Percentiles rank a stretch among this genome's conserved stretches.
Evolutionary conservation across 2,329 filamentous ascomycete species (phyloP).

Genomic region (Lasiodiplodia sp.): DNA sequence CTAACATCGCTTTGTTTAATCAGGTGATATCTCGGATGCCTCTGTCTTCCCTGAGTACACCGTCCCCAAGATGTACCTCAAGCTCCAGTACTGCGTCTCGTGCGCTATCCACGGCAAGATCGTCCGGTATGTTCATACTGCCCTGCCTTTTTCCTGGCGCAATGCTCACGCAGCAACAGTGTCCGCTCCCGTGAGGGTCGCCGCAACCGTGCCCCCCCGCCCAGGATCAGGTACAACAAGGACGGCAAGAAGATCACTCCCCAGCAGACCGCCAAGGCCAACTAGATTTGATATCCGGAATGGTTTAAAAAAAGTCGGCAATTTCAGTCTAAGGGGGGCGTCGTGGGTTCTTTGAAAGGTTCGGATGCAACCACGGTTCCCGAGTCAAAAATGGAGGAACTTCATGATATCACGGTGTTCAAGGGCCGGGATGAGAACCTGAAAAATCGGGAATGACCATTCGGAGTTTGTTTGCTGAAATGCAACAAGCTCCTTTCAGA

Average conservation of each 20-base stretch:
- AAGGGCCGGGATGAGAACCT: conserved; percentile 27
- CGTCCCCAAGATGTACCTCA: conserved; percentile 99
- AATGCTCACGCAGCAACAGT: conserved; percentile 59
- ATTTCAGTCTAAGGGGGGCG: conserved; percentile 8
- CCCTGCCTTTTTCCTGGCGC: neutral
- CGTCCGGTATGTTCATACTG: conserved; percentile 82
- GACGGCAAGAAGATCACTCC: conserved; percentile 99
- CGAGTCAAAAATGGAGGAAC: conserved; percentile 27
- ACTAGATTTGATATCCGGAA: conserved; percentile 17
- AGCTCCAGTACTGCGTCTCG: conserved; percentile 99
- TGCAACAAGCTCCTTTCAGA: conserved; percentile 4
- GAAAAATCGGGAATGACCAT: conserved; percentile 27
- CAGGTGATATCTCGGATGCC: conserved; percentile 99
- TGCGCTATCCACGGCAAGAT: conserved; percentile 99
- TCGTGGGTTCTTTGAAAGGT: conserved; percentile 25
- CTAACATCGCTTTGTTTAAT: conserved; percentile 33
- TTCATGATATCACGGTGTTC: conserved; percentile 31
- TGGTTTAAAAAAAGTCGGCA: conserved; percentile 10
- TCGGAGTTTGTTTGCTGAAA: conserved; percentile 3
- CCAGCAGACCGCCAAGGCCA: conserved; percentile 74
- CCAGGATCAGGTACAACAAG: conserved; percentile 99
- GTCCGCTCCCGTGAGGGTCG: conserved; percentile 96
- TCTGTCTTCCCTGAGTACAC: conserved; percentile 99
- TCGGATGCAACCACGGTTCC: conserved; percentile 17
- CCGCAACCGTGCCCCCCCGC: conserved; percentile 98